Evolutionary conservation across 169 alveolate genomes (phyloP).

Genomic region (Plasmodium falciparum): DNA sequence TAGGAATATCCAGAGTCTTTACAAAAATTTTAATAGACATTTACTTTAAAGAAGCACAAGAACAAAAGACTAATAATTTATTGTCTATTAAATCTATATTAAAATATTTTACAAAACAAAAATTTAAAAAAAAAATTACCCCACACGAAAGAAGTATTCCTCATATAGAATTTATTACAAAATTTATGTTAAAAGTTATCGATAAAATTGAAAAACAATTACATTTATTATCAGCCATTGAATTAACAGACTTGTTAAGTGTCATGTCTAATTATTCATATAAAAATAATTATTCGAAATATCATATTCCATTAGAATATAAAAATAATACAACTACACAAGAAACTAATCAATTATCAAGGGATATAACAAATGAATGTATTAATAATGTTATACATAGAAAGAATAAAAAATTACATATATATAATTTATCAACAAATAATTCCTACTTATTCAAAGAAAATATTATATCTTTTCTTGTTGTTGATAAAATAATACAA

Average conservation of each 20-base stretch:
- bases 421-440: constrained; percentile 13
- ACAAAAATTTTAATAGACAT: constrained; percentile 60
- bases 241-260: constrained; percentile 62
- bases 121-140: constrained; percentile 44
- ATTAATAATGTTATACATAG: no score
- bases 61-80: background rate
- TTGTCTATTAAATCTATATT: constrained; percentile 6
- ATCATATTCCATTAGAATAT: constrained; percentile 5
- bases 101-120: constrained; percentile 32
- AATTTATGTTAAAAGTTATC: constrained; percentile 38
- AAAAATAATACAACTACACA: background rate
- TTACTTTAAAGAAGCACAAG: constrained; percentile 10
- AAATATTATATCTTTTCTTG: constrained; percentile 39
- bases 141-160: constrained; percentile 40
- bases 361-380: background rate
- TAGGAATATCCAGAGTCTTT: constrained; percentile 58
- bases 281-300: constrained; percentile 29
- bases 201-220: constrained; percentile 29
- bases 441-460: constrained; percentile 67
- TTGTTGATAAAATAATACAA: constrained; percentile 16
- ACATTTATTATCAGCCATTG: constrained; percentile 63
- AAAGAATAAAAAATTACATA: background rate
- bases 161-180: constrained; percentile 31
- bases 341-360: background rate
- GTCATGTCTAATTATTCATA: constrained; percentile 67